These are phyloP conservation scores for Xenosphaeropsis pyriputrescens DNA, from an alignment of 2,329 filamentous ascomycete species.

Conservation along the genomic window DNA sequence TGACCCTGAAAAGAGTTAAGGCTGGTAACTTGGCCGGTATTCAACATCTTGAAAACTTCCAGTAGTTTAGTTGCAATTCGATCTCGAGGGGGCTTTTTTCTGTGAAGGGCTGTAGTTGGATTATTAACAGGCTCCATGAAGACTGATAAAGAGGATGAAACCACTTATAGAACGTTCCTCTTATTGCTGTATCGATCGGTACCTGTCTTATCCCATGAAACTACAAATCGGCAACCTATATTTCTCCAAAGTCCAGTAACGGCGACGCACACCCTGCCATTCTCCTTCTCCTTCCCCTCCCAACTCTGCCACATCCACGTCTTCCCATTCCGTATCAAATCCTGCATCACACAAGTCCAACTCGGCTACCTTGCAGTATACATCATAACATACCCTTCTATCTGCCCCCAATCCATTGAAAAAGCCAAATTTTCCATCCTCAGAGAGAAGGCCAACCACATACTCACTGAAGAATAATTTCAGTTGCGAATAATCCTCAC, in stretches of 20 bases:
- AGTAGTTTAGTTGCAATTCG: conserved; percentile 12
- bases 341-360: conserved; percentile 83
- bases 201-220: conserved; percentile 34
- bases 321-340: conserved; percentile 77
- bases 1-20: conserved; percentile 50
- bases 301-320: conserved; percentile 51
- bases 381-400: conserved; percentile 84
- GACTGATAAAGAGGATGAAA: too few relatives aligned
- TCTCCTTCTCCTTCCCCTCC: conserved; percentile 54
- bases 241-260: conserved; percentile 77
- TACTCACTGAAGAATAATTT: conserved; percentile 79
- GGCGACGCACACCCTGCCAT: conserved; percentile 78
- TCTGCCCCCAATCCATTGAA: conserved; percentile 90
- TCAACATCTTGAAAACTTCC: conserved; percentile 48
- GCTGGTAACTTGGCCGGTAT: conserved; percentile 50
- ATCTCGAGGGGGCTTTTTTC: too few relatives aligned
- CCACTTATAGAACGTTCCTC: too few relatives aligned
- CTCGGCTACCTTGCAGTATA: conserved; percentile 85
- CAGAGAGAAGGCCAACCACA: conserved; percentile 64
- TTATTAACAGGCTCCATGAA: too few relatives aligned
- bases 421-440: conserved; percentile 65
- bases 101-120: too few relatives aligned
- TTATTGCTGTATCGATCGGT: background rate
- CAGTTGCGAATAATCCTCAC: conserved; percentile 79
- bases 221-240: conserved; percentile 64